Evolutionary conservation across 1,139 yeast species (phyloP), one percentile per base, ranked within the genome.

Genomic region (Zygoascus sp.): DNA sequence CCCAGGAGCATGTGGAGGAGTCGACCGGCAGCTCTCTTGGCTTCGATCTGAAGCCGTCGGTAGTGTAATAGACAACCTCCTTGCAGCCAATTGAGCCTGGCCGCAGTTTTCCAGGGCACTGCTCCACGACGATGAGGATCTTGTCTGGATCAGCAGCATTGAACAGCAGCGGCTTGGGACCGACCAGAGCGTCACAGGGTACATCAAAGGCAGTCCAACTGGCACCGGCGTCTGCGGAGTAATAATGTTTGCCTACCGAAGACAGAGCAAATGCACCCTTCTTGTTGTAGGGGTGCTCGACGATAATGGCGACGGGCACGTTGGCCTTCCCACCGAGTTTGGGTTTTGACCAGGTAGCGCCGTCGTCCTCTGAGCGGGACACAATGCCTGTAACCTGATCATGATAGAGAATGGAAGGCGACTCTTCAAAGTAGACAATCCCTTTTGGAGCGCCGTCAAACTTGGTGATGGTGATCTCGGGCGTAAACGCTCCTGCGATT

Each of bases 141-240:
- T 63, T 63, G 45, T 77, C 70, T 9, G 69, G 60, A 45, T 75
- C 67, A 20, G 62, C 63, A 17, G 71, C 61, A 57, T 80, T 76
- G 58, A 74, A 74, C n/a, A 55, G 54, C 20, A 68, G 55, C 21
- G 58, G 60, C 21, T 53, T 54, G 5, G 49, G 15, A 6, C 51
- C 46, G 40, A 50, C 15, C 63, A 70, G 44, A 34, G 59, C 50
- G 5, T 54, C 51, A 23, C 52, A 49, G 7, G 56, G 57, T 17
- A 59, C 48, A 21, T 67, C 67, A 57, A 81, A 76, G 22, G 62
- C 52, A 1, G 56, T 52, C 92, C 92, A 85, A 1, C 74, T 59
- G 34, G 69, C 63, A 22, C 92, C 94, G 48, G 69, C 66, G 59
- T 84, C 83, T 21, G 60, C 64, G 5, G 92, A 77, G 20, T 72